Percentiles rank a stretch among this genome's conserved stretches.
Evolutionary conservation across 306 rosid species (phyloP).

Genomic region (Prunus mongolica): DNA sequence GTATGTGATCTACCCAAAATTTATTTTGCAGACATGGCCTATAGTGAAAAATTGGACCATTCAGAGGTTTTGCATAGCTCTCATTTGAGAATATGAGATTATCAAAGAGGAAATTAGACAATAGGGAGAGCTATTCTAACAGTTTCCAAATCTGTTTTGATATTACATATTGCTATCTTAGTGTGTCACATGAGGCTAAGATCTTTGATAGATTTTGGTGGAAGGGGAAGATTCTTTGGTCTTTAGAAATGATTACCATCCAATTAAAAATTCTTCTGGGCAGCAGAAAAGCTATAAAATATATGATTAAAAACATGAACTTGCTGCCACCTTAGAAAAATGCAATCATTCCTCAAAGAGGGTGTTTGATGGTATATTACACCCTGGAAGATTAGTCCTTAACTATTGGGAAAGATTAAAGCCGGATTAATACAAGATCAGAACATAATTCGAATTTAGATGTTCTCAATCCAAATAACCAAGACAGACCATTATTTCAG

Average conservation of each 20-base stretch:
- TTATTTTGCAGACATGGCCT: background rate
- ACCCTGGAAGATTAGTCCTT: background rate
- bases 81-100: too few species aligned
- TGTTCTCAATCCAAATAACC: background rate
- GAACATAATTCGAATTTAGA: background rate
- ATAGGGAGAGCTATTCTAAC: too few species aligned
- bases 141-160: background rate
- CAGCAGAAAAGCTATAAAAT: background rate
- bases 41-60: background rate
- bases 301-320: slow-evolving; percentile 3
- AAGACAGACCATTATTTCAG: too few species aligned
- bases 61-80: too few species aligned
- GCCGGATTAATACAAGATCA: background rate
- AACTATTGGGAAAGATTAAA: background rate
- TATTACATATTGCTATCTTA: background rate
- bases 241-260: background rate
- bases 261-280: background rate
- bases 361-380: background rate
- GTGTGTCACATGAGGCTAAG: background rate
- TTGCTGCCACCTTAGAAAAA: background rate
- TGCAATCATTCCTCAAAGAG: background rate
- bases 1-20: background rate
- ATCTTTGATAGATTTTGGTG: background rate
- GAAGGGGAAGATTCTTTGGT: background rate
- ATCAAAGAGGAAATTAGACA: too few species aligned